These are phyloP conservation scores for Brettanomyces naardenensis DNA, from an alignment of 805 yeast genomes.

Conservation along the genomic window DNA sequence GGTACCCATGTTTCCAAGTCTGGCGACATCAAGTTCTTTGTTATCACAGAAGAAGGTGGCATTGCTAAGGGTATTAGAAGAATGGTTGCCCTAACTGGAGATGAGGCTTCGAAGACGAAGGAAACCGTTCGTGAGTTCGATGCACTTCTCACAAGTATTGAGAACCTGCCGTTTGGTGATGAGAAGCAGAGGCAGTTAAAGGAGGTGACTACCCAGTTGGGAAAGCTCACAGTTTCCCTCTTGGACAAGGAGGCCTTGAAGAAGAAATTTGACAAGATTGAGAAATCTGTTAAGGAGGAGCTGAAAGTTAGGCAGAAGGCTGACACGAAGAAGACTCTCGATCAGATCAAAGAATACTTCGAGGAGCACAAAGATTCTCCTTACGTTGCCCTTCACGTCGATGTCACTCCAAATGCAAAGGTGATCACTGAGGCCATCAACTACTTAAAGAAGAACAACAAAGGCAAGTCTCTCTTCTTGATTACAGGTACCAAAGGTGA, in stretches of 20 bases:
- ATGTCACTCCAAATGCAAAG: slow-evolving; percentile 78
- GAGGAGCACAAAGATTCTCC: slow-evolving; percentile 42
- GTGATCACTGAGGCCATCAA: slow-evolving; percentile 90
- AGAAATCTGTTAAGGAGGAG: slow-evolving; percentile 83
- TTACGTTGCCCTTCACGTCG: slow-evolving; percentile 59
- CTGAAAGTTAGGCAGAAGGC: slow-evolving; percentile 81
- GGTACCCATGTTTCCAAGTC: slow-evolving; percentile 96
- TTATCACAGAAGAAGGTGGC: slow-evolving; percentile 90
- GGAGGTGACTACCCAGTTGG: slow-evolving; percentile 75
- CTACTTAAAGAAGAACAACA: slow-evolving; percentile 67
- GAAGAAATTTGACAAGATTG: slow-evolving; percentile 67
- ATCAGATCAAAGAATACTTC: slow-evolving; percentile 66
- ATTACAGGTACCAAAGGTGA: slow-evolving; percentile 53
- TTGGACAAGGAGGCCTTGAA: slow-evolving; percentile 70
- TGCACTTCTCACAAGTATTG: slow-evolving; percentile 49
- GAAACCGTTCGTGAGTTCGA: slow-evolving; percentile 70
- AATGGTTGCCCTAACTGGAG: slow-evolving; percentile 94
- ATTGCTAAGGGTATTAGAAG: slow-evolving; percentile 98
- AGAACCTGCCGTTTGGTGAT: slow-evolving; percentile 60
- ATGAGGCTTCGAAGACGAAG: slow-evolving; percentile 86
- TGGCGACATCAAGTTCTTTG: slow-evolving; percentile 85
- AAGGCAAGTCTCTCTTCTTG: slow-evolving; percentile 69
- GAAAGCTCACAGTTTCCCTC: slow-evolving; percentile 75
- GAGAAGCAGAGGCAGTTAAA: slow-evolving; percentile 77
- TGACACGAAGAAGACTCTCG: slow-evolving; percentile 75